Evolutionary conservation across 352 stramenopile genomes (phyloP), one percentile per base, ranked within the genome.

Genomic region (Thalassiosira hispida): DNA sequence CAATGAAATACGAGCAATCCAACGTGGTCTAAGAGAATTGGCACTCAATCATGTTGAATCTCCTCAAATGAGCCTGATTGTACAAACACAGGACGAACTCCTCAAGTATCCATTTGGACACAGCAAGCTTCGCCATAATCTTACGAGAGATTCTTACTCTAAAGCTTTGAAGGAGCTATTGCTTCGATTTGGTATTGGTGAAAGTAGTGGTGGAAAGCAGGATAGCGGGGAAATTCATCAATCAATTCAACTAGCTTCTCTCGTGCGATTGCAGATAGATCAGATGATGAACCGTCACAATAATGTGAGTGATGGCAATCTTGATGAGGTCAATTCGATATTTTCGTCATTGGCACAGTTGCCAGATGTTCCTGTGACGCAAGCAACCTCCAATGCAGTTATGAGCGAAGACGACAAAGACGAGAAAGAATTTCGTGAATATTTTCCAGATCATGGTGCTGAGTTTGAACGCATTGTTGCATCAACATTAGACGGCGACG

Each of bases 1-100:
- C n/a, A 85, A 84, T 63, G 81, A 87, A 31, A 83, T 95, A 74
- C 42, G 73, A 62, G 76, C 80, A 49, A 86, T 94, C 20, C 80
- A 91, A 69, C 65, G 72, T 64, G 87, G 86, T 35, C 69, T 92
- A 38, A 40, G 84, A 62, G 56, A 79, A 52, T 60, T 86, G 20
- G 55, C 57, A 40, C 67, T 78, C 47, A 61, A 62, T 52, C 46
- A 70, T 63, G 65, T 55, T 57, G 62, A 81, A 66, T 79, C 56
- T 59, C 35, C 42, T 35, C 38, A 73, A 9, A 59, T 52, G 16
- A 31, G 40, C 25, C 56, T 66, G 49, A 69, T 88, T 62, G 57
- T 85, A 49, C 38, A 79, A 73, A 47, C 47, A 9, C 77, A 88
- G 62, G 67, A 88, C 56, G 61, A 73, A 23, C 61, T 88, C 0